Base-by-base conservation (phyloP, 106 monocot genomes). In the Dendrobium chrysotoxum region DNA sequence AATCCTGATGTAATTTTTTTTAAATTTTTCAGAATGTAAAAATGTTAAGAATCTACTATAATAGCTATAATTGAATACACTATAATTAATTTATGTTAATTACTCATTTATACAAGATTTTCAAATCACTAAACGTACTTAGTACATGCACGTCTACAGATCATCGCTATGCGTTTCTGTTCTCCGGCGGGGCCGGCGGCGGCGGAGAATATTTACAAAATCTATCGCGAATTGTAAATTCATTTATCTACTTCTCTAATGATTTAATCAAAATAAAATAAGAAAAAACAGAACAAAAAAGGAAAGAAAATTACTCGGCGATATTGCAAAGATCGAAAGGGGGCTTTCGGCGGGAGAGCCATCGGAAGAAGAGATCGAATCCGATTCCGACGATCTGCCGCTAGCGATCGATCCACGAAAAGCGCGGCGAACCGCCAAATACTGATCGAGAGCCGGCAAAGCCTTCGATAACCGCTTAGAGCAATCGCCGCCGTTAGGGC, bases 391-490 rank as follows among this genome's bases (percentile, higher is more conserved):
- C 7, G 77, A 80, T 17, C 40, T 42, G 20, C 28, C 21, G 28
- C 16, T 74, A 7, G 44, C n/a, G n/a, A n/a, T 11, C 26, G 80
- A 53, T 11, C 50, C 9, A 54, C 7, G 4, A 42, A 28, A 79
- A 10, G 54, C 17, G 10, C 85, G 81, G 45, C 87, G 83, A 3
- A 90, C 77, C 20, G 87, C 87, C 57, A 81, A 84, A 81, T 84
- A 90, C 17, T 87, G 81, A 81, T 90, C 87, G 28, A 90, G 83
- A 5, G 90, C 90, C n/a, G 87, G 90, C 40, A 90, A 53, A 1
- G 85, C 89, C 71, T 90, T 79, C 13, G 87, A 54, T 8, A 95
- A 82, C 30, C 80, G 53, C 53, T 28, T 75, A 45, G 71, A 80
- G 4, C 65, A 64, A 26, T 53, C 58, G n/a, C 84, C 72, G 13